phyloP scores from a whole-genome alignment of 148 eudicot species.

The Chenopodium formosanum region DNA sequence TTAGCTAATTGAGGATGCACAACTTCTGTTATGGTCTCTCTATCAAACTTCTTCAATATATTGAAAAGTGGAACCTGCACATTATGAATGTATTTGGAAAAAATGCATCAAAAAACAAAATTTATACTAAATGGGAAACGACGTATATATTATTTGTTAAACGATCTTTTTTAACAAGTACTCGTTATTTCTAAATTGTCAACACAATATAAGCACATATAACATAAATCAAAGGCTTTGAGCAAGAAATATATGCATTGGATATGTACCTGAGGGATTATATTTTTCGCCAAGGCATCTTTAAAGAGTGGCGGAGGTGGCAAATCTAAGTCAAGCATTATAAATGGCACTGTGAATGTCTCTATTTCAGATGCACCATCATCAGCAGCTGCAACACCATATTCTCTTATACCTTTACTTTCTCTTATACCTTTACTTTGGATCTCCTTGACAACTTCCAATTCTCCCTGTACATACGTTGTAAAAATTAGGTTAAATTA shows the following conservation, averaged over 20 bases:
- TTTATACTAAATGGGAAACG: conserved; percentile 6
- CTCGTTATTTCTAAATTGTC: no score
- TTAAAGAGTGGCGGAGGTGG: conserved; percentile 94
- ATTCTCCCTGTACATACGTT: conserved; percentile 58
- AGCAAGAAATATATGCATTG: no score
- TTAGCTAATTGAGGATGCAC: conserved; percentile 90
- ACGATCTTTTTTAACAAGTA: no score
- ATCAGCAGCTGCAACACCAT: conserved; percentile 32
- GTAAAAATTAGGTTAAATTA: no score
- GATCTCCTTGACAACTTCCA: conserved; percentile 84
- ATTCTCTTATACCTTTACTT: conserved; percentile 37
- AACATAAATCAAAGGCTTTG: no score
- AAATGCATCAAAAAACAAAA: neutral
- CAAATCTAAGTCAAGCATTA: conserved; percentile 96
- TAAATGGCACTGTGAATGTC: conserved; percentile 80
- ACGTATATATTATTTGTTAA: no score
- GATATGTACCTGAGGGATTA: conserved; percentile 80
- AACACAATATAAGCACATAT: no score
- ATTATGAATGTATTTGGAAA: neutral
- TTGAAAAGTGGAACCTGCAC: conserved; percentile 87
- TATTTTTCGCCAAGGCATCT: conserved; percentile 94
- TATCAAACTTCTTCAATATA: conserved; percentile 94
- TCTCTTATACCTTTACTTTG: conserved; percentile 45
- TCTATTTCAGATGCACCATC: conserved; percentile 52
- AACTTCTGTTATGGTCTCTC: conserved; percentile 87